Evolutionary conservation across 768 basidiomycete genomes (phyloP).

Genomic region (Suillus plorans): DNA sequence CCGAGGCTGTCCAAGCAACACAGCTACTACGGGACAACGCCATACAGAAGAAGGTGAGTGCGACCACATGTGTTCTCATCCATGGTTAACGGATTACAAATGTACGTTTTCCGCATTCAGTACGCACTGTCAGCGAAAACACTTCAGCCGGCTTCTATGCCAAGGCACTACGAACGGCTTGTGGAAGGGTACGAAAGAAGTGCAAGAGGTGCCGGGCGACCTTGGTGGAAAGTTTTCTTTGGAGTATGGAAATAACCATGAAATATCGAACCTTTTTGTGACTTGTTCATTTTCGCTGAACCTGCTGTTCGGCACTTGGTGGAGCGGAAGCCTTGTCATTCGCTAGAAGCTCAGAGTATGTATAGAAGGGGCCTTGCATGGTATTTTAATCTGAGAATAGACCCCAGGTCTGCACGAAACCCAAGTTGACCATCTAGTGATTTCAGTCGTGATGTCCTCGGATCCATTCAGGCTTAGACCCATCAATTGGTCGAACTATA

Average conservation of each 20-base stretch:
- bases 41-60: constrained; percentile 55
- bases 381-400: not conserved
- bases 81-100: constrained; percentile 13
- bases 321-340: not conserved
- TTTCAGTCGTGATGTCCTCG: not conserved
- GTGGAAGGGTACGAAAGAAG: constrained; percentile 75
- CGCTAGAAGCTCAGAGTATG: not conserved
- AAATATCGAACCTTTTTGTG: not conserved
- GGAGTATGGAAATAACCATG: constrained; percentile 52
- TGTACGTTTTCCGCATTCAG: constrained; percentile 37
- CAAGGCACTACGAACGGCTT: constrained; percentile 71
- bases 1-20: constrained; percentile 58
- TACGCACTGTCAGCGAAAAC: constrained; percentile 65
- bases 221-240: constrained; percentile 86
- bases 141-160: constrained; percentile 67
- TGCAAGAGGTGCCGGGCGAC: constrained; percentile 70
- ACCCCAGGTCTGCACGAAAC: not conserved
- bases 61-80: not conserved
- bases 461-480: not conserved
- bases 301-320: not conserved
- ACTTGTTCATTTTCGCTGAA: not conserved
- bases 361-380: not conserved
- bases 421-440: not conserved
- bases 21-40: constrained; percentile 54
- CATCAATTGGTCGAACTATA: not conserved